These are phyloP conservation scores for Groenewaldozyma tartarivorans DNA, from an alignment of 805 yeast genomes.

Conservation along the genomic window DNA sequence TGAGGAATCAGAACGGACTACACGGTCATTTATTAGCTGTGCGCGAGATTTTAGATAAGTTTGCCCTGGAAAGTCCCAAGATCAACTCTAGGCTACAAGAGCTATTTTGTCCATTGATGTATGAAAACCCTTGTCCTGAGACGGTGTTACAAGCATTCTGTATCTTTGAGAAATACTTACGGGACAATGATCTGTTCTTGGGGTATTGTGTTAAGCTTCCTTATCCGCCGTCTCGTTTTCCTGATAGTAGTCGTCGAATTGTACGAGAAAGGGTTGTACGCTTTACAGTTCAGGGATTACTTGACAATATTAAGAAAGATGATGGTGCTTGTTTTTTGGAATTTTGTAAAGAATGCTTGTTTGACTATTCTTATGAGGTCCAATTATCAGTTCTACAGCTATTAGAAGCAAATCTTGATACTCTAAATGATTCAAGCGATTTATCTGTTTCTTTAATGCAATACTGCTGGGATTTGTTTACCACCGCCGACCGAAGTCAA, in stretches of 20 bases:
- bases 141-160: constrained; percentile 17
- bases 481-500: constrained; percentile 16
- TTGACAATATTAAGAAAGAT: not conserved
- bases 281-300: not conserved
- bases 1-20: constrained; percentile 32
- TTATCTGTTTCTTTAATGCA: not conserved
- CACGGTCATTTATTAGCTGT: constrained; percentile 57
- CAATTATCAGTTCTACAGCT: constrained; percentile 11
- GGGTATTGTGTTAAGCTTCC: constrained; percentile 4
- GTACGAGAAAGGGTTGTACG: constrained; percentile 12
- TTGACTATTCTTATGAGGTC: constrained; percentile 18
- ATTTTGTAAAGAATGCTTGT: constrained; percentile 4
- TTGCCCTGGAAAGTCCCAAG: constrained; percentile 2
- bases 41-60: constrained; percentile 25
- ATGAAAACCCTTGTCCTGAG: constrained; percentile 15
- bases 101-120: constrained; percentile 3
- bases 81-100: constrained; percentile 7
- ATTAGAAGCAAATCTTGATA: constrained; percentile 5
- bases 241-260: constrained; percentile 4
- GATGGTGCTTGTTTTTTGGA: not conserved
- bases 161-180: constrained; percentile 4
- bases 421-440: not conserved
- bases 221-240: not conserved
- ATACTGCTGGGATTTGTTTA: constrained; percentile 15
- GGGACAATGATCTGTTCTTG: constrained; percentile 1